These are phyloP conservation scores for Spathaspora arborariae DNA, from an alignment of 805 yeast genomes.

Conservation along the genomic window DNA sequence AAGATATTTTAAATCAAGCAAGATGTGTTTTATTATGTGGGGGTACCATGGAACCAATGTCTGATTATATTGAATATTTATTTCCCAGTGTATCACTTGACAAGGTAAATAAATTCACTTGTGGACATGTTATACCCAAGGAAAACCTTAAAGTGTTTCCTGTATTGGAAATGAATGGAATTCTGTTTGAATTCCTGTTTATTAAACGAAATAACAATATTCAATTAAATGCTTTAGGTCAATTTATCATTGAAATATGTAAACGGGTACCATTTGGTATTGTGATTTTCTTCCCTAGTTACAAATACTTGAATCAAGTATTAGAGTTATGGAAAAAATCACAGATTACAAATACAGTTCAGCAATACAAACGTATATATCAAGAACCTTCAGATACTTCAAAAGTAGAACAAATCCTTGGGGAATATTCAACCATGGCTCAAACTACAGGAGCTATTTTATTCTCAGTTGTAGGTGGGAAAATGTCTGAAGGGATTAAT, in stretches of 20 bases:
- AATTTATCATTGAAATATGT: constrained; percentile 39
- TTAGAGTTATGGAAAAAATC: constrained; percentile 48
- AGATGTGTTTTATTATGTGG: constrained; percentile 81
- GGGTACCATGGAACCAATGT: constrained; percentile 90
- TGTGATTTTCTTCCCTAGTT: constrained; percentile 84
- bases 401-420: constrained; percentile 44
- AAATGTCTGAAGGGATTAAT: constrained; percentile 89
- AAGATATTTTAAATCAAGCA: constrained; percentile 59
- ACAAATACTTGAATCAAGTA: constrained; percentile 59
- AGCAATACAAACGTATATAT: constrained; percentile 46
- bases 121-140: constrained; percentile 82
- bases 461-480: constrained; percentile 88
- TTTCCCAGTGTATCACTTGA: constrained; percentile 49
- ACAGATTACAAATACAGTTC: constrained; percentile 26
- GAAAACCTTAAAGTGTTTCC: constrained; percentile 62
- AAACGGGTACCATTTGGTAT: constrained; percentile 63
- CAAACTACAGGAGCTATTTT: constrained; percentile 56
- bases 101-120: constrained; percentile 53
- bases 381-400: constrained; percentile 48
- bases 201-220: constrained; percentile 48
- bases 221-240: constrained; percentile 52
- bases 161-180: constrained; percentile 23
- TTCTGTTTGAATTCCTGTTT: constrained; percentile 62
- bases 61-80: constrained; percentile 64
- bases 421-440: constrained; percentile 42